Base-by-base conservation (phyloP, 208 protist species). In the Trypanosoma conorhini region DNA sequence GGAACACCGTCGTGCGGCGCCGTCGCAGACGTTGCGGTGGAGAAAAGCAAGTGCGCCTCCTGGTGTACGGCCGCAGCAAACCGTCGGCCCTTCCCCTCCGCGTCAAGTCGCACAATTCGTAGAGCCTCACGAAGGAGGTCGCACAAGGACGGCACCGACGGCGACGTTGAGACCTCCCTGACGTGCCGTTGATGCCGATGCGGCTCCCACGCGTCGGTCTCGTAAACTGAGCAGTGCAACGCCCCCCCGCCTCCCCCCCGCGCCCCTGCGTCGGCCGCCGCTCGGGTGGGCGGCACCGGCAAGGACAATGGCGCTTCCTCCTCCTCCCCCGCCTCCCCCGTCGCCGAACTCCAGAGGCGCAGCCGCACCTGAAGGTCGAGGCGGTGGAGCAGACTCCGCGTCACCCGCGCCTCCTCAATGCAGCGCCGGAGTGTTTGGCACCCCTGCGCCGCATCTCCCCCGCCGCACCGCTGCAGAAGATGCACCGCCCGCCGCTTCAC, bases 151-250 rank as follows among this genome's bases (percentile, higher is more conserved):
- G 51, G 10, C 13, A 22, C 57, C 22, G 63, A 65, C 19, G 30
- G 21, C 2, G 33, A 60, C 12, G 30, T 46, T 21, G 46, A 46
- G 2, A 72, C 40, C 67, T 72, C 66, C 2, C 5, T 13, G 21
- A 77, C 44, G 48, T 68, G 65, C 28, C 40, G 56, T 57, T 67
- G 51, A 31, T 67, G 30, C 24, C 19, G 19, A 52, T 67, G 40
- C 28, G 66, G 64, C n/a, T 77, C 72, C 72, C 72, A 77, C 42
- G 66, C 35, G 30, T 77, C 72, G n/a, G 48, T 63, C 48, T 42
- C 52, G 35, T 77, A 77, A 28, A 77, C 38, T 31, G 59, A 58
- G n/a, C 72, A 77, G 28, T 61, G 21, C 9, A 76, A 19, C 28
- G 7, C 5, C 13, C 12, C 31, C 19, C 22, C 35, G 38, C 51